Base-by-base conservation (phyloP, 2,329 filamentous ascomycete genomes). In the Ophiostoma triangulosporum region DNA sequence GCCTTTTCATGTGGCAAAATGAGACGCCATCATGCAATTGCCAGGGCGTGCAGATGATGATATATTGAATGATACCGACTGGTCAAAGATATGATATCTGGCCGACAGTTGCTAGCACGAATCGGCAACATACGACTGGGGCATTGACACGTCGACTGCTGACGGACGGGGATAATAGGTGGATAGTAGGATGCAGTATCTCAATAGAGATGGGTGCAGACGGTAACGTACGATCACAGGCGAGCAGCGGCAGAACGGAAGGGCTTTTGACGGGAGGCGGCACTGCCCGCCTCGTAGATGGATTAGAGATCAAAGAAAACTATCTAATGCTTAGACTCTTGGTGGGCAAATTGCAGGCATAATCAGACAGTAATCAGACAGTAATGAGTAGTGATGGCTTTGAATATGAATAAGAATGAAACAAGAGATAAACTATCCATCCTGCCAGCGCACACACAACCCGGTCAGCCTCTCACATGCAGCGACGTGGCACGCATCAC, bases 401-500 rank as follows among this genome's bases (percentile, higher is more conserved):
- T 6, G 12, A 14, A 4, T 11, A 24, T 4, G 20, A n/a, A 27
- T 24, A 26, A 15, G 38, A 45, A 45, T 5, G 35, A 17, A 36
- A 36, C 8, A 40, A 40, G 12, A 15, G 22, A 3, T 9, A n/a
- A 52, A 48, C 17, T 6, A 45, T 35, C 7, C 15, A 32, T 12
- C n/a, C 17, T 26, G 32, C 49, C 33, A 29, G 50, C 43, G 17
- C 43, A 46, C 43, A 33, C 40, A 22, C 45, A 35, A 29, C 45
- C 35, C 20, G 22, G 22, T 49, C 52, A 54, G 57, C 57, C 57
- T 58, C 57, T 58, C 57, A 58, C 55, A 56, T 32, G 33, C 54
- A 33, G 55, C 57, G 54, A 58, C 57, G 57, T 58, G 57, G 57
- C 57, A 57, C 53, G 43, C 43, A 49, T 20, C 33, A 32, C 46